Evolutionary conservation across 1,284 basidiomycete species (phyloP), one percentile per base, ranked within the genome.

Genomic region (Paramarasmius palmivorus): DNA sequence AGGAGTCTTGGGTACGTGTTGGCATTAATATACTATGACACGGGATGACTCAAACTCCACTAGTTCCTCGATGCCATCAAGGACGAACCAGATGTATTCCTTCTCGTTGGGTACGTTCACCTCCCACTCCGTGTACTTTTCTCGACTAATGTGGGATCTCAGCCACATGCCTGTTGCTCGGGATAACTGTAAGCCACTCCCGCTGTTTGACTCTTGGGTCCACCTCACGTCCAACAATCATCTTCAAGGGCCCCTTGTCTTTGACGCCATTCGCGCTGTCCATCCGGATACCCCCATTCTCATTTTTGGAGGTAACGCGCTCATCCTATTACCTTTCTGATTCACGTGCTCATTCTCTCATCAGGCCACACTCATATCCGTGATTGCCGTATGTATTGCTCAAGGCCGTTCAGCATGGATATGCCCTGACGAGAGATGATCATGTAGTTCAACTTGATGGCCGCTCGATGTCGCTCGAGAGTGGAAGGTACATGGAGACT

Each of bases 401-500:
- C 19, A 10, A 5, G n/a, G 2, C 41, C 3, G 12, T 19, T 19
- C 19, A 10, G 40, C 19, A 19, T 22, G 23, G 7, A 14, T 41
- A 3, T 37, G 12, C 17, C 39, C 20, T 44, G 15, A 40, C 38
- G 4, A 12, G 23, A 42, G 17, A 26, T 42, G n/a, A n/a, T n/a
- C 2, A 32, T 50, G 19, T 34, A 51, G 50, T 51, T 22, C 50
- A 51, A 44, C 7, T 41, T 19, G 40, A 41, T 20, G 40, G 25
- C 5, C 79, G 84, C 19, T 80, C 83, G 0, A 87, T 91, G 76
- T 76, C 83, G 1, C 70, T 94, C 36, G 89, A 92, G 60, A 91
- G 89, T 52, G 92, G 92, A 44, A 77, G 90, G 19, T 94, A 93
- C 67, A 88, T 94, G 84, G 92, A 94, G 71, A 93, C 92, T 5